These are phyloP conservation scores for Murraya paniculata DNA, from an alignment of 345 rosid genomes.

Conservation along the genomic window DNA sequence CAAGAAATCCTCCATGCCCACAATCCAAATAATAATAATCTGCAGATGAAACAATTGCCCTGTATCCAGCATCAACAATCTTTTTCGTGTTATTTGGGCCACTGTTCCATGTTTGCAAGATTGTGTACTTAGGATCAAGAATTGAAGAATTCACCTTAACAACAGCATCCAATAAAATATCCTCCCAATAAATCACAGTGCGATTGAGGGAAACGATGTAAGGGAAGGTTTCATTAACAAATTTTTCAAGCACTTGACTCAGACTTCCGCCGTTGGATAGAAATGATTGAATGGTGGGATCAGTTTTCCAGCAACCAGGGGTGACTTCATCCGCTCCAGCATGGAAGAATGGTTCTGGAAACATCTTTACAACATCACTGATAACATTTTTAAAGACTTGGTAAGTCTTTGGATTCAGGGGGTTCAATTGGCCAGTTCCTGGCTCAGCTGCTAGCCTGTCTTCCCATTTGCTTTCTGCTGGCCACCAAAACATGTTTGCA, in stretches of 20 bases:
- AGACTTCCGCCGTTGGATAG: constrained; percentile 61
- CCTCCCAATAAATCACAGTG: constrained; percentile 86
- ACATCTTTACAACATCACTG: constrained; percentile 38
- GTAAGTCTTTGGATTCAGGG: constrained; percentile 67
- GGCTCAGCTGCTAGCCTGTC: constrained; percentile 81
- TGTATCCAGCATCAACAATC: constrained; percentile 68
- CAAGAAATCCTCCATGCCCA: constrained; percentile 69
- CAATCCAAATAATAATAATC: constrained; percentile 86
- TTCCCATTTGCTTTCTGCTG: constrained; percentile 46
- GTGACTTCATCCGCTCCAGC: constrained; percentile 73
- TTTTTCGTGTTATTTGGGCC: constrained; percentile 67
- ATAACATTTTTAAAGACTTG: constrained; percentile 63
- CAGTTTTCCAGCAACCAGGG: constrained; percentile 84
- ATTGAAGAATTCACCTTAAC: constrained; percentile 48
- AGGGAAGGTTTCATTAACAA: constrained; percentile 55
- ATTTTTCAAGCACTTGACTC: constrained; percentile 62
- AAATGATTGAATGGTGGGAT: constrained; percentile 54
- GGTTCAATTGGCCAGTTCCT: constrained; percentile 85
- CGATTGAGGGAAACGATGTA: constrained; percentile 66
- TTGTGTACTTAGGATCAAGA: constrained; percentile 56
- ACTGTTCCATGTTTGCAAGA: constrained; percentile 85
- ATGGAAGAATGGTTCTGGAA: constrained; percentile 76
- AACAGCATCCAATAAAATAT: constrained; percentile 49
- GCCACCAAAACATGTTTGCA: constrained; percentile 92
- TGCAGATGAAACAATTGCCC: constrained; percentile 75